phyloP scores from a whole-genome alignment of 202 grass and related monocot species.

The Thinopyrum obtusiflorum region DNA sequence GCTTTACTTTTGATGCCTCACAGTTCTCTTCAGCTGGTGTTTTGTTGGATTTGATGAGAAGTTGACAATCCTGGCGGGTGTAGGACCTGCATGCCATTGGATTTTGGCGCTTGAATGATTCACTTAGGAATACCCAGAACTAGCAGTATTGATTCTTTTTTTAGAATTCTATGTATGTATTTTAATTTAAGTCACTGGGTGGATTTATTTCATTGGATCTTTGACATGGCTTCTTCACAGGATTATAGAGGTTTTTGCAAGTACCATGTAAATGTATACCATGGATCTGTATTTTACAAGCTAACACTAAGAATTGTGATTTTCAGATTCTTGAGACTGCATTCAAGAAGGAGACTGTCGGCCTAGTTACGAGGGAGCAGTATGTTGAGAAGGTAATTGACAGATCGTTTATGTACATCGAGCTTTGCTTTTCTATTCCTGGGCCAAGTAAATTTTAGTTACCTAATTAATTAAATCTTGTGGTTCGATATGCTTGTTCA shows the following conservation, averaged over 20 bases:
- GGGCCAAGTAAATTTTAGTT: no score
- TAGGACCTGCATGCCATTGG: no score
- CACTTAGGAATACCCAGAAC: background rate
- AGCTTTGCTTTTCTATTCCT: no score
- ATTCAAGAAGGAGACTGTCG: slow-evolving; percentile 98
- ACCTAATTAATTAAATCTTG: no score
- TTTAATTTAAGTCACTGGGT: background rate
- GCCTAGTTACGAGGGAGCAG: slow-evolving; percentile 95
- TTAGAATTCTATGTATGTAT: background rate
- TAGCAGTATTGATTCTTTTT: background rate
- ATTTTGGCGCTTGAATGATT: background rate
- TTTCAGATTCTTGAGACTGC: slow-evolving; percentile 97
- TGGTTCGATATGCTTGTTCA: no score
- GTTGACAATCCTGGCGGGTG: no score
- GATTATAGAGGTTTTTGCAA: background rate
- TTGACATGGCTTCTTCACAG: background rate
- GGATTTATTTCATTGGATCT: no score
- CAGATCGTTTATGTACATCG: no score
- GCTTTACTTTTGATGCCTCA: background rate
- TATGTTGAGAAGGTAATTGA: slow-evolving; percentile 97
- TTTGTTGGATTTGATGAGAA: no score
- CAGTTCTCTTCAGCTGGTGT: background rate
- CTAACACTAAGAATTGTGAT: background rate
- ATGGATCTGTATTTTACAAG: background rate
- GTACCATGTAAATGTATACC: background rate